Evolutionary conservation across 2,329 filamentous ascomycete species (phyloP).

Genomic region (Cadophora luteo-olivacea): DNA sequence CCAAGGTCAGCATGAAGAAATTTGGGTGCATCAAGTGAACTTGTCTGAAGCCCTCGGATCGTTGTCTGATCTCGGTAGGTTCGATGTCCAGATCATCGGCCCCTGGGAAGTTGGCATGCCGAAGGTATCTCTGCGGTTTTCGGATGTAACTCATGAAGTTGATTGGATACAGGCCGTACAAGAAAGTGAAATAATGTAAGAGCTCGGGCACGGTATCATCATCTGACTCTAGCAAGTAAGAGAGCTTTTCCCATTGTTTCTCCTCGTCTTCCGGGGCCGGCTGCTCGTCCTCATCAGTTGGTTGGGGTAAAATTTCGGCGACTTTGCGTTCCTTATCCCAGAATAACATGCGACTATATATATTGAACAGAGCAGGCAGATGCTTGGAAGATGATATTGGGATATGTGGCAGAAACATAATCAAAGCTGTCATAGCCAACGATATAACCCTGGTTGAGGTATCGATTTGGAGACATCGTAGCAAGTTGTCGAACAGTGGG

Average conservation of each 20-base stretch:
- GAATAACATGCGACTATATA: conserved; percentile 80
- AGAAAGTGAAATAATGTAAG: conserved; percentile 77
- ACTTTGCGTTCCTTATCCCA: conserved; percentile 62
- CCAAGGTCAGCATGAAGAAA: conserved; percentile 79
- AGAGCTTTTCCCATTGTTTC: conserved; percentile 67
- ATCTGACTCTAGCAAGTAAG: conserved; percentile 66
- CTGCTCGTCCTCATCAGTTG: conserved; percentile 38
- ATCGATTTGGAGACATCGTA: conserved; percentile 78
- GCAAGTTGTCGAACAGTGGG: conserved; percentile 71
- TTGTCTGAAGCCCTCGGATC: conserved; percentile 76
- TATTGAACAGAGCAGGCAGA: conserved; percentile 78
- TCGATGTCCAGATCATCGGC: conserved; percentile 80
- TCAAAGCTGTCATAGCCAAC: conserved; percentile 73
- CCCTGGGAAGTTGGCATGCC: conserved; percentile 72
- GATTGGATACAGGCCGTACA: conserved; percentile 84
- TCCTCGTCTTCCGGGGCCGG: conserved; percentile 48
- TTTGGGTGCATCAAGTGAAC: conserved; percentile 82
- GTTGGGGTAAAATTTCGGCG: conserved; percentile 23
- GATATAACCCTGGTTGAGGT: conserved; percentile 80
- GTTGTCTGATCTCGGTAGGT: conserved; percentile 75
- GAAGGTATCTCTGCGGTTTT: conserved; percentile 79
- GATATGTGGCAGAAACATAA: conserved; percentile 85
- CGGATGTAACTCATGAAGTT: conserved; percentile 88
- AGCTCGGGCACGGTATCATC: conserved; percentile 70
- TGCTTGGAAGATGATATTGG: conserved; percentile 73